These are phyloP conservation scores for Elongisporangium undulatum DNA, from an alignment of 352 stramenopile genomes.

Conservation along the genomic window DNA sequence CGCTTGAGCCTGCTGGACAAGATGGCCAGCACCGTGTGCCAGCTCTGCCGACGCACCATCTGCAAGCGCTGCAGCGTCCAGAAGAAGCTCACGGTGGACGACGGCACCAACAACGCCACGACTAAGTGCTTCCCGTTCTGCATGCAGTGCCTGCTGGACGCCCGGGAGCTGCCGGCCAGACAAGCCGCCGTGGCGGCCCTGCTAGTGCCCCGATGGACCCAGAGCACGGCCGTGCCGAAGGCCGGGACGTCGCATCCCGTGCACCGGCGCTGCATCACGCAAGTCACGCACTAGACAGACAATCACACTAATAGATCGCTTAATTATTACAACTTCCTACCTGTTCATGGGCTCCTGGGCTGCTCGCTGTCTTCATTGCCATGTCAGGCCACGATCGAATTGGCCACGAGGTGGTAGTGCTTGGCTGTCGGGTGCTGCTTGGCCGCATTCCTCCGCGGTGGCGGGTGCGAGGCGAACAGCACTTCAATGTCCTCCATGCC, in stretches of 20 bases:
- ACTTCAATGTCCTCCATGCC: slow-evolving; percentile 12
- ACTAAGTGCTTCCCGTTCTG: slow-evolving; percentile 38
- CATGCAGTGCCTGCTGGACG: slow-evolving; percentile 34
- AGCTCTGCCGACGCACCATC: slow-evolving; percentile 37
- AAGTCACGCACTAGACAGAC: background rate
- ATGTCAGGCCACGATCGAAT: background rate
- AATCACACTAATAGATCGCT: background rate
- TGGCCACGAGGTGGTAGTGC: background rate
- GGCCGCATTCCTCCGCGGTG: too few species aligned
- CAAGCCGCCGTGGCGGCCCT: slow-evolving; percentile 4
- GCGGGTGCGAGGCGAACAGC: slow-evolving; percentile 3
- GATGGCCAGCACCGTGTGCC: slow-evolving; percentile 14
- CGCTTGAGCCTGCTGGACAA: background rate
- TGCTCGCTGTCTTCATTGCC: too few species aligned
- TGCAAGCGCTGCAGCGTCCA: slow-evolving; percentile 50
- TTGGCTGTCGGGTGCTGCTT: background rate
- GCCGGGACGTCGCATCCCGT: background rate
- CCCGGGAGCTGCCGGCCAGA: slow-evolving; percentile 26
- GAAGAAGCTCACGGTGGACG: slow-evolving; percentile 41
- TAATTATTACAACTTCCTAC: too few species aligned
- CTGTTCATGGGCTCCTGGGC: too few species aligned
- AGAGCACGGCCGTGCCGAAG: background rate
- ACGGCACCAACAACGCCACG: slow-evolving; percentile 20
- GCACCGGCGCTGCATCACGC: background rate
- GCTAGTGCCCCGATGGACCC: background rate